Conservation (phyloP, 2,329 filamentous ascomycete genomes). For the Lachnellula arida region DNA sequence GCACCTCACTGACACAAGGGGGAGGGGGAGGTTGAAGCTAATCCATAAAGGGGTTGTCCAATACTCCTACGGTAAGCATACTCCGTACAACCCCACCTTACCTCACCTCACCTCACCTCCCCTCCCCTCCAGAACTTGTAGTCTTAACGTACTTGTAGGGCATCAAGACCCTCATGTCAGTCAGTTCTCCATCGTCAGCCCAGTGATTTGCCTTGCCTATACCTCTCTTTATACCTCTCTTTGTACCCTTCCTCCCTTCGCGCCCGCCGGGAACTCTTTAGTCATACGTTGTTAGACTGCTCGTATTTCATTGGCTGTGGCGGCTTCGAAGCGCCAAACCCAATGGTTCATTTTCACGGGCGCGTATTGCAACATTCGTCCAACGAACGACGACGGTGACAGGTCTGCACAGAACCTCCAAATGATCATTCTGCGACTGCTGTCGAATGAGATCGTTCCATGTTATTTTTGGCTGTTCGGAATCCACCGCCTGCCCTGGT, state of each 20-base stretch:
- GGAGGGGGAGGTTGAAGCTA: too few relatives aligned
- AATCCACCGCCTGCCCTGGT: constrained; percentile 3
- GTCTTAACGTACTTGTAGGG: too few relatives aligned
- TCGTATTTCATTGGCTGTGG: constrained; percentile 12
- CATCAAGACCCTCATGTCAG: too few relatives aligned
- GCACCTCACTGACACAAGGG: too few relatives aligned
- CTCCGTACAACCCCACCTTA: too few relatives aligned
- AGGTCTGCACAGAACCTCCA: constrained; percentile 11
- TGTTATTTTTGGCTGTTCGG: constrained; percentile 17
- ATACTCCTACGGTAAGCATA: too few relatives aligned
- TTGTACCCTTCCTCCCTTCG: background rate
- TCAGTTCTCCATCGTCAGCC: too few relatives aligned
- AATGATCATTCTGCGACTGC: constrained; percentile 21
- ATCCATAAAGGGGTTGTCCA: too few relatives aligned
- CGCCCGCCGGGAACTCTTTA: constrained; percentile 12
- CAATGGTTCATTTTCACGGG: constrained; percentile 15
- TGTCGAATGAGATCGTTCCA: constrained; percentile 24
- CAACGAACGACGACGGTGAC: constrained; percentile 17
- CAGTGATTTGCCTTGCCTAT: too few relatives aligned
- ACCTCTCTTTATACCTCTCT: too few relatives aligned
- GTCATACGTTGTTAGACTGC: constrained; percentile 1
- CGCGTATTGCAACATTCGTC: constrained; percentile 26
- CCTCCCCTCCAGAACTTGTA: too few relatives aligned
- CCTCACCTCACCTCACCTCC: too few relatives aligned
- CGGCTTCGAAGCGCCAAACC: constrained; percentile 14